These are phyloP conservation scores for Pseudogymnoascus sp. DNA, from an alignment of 2,329 filamentous ascomycete species.

Conservation along the genomic window DNA sequence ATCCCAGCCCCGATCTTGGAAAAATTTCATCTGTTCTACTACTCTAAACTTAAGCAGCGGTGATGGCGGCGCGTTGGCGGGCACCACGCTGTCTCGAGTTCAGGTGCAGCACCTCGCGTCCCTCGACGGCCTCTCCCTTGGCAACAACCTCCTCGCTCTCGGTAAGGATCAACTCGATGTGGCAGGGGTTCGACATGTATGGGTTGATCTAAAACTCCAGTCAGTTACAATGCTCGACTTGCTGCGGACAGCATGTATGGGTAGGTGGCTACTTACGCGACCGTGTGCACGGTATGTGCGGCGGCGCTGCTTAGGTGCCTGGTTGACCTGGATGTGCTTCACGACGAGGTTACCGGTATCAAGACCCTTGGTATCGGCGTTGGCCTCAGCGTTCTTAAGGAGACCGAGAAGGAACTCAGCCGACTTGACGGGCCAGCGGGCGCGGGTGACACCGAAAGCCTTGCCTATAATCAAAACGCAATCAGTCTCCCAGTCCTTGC, in stretches of 20 bases:
- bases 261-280: slow-evolving; percentile 66
- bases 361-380: slow-evolving; percentile 93
- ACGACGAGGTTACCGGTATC: slow-evolving; percentile 95
- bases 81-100: slow-evolving; percentile 86
- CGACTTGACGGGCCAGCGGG: slow-evolving; percentile 98
- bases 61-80: slow-evolving; percentile 55
- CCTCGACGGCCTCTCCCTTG: slow-evolving; percentile 67
- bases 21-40: too few relatives aligned
- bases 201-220: slow-evolving; percentile 78
- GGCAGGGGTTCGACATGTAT: slow-evolving; percentile 99
- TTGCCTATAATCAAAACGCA: slow-evolving; percentile 73
- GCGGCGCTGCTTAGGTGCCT: slow-evolving; percentile 98
- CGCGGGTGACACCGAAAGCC: slow-evolving; percentile 95
- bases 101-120: slow-evolving; percentile 60
- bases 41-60: slow-evolving; percentile 33
- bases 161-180: slow-evolving; percentile 99
- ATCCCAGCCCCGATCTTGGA: background rate
- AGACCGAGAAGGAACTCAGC: slow-evolving; percentile 96
- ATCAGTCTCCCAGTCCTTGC: slow-evolving; percentile 18
- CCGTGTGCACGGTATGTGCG: slow-evolving; percentile 99
- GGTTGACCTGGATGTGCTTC: slow-evolving; percentile 99
- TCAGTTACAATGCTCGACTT: slow-evolving; percentile 22
- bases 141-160: slow-evolving; percentile 93
- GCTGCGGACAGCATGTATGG: background rate
- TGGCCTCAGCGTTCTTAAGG: slow-evolving; percentile 95